Percentiles rank a stretch among this genome's conserved stretches.
These are phyloP conservation scores for Cyberlindnera maclurae DNA, from an alignment of 805 yeast species.

Conservation along the genomic window DNA sequence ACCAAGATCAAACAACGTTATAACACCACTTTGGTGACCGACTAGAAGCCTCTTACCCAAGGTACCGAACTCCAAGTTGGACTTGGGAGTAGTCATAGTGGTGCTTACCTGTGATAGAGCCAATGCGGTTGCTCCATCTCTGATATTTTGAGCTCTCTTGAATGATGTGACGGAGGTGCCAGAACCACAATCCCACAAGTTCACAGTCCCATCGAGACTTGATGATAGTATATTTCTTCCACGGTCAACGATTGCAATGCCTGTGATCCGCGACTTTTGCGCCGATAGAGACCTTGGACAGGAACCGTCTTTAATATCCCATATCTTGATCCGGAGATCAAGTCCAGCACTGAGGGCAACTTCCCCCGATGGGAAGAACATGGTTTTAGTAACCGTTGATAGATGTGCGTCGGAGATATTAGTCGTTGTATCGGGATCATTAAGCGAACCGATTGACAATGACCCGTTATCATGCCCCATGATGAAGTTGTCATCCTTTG, in stretches of 20 bases:
- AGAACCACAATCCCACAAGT: slow-evolving; percentile 65
- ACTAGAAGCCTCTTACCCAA: slow-evolving; percentile 36
- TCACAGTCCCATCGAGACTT: slow-evolving; percentile 46
- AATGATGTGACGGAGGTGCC: slow-evolving; percentile 40
- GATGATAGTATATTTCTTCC: slow-evolving; percentile 63
- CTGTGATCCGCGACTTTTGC: slow-evolving; percentile 44
- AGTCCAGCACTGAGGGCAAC: slow-evolving; percentile 53
- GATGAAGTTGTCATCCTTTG: slow-evolving; percentile 21
- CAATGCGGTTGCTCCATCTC: slow-evolving; percentile 31
- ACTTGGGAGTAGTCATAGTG: slow-evolving; percentile 16
- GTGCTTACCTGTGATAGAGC: neutral
- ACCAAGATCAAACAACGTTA: slow-evolving; percentile 34
- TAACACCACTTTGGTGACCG: slow-evolving; percentile 34
- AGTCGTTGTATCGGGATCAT: too few relatives aligned
- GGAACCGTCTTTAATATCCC: slow-evolving; percentile 45
- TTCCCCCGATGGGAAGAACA: slow-evolving; percentile 57
- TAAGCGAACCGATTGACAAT: slow-evolving; percentile 8
- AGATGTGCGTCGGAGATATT: slow-evolving; percentile 29
- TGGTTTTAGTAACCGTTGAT: slow-evolving; percentile 35
- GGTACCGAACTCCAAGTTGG: slow-evolving; percentile 43
- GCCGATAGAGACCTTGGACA: slow-evolving; percentile 44
- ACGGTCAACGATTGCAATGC: slow-evolving; percentile 44
- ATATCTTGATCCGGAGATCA: slow-evolving; percentile 54
- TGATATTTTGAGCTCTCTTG: slow-evolving; percentile 26
- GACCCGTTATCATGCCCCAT: slow-evolving; percentile 32